phyloP scores from a whole-genome alignment of 441 rosid genomes.

The Macaranga tanarius region DNA sequence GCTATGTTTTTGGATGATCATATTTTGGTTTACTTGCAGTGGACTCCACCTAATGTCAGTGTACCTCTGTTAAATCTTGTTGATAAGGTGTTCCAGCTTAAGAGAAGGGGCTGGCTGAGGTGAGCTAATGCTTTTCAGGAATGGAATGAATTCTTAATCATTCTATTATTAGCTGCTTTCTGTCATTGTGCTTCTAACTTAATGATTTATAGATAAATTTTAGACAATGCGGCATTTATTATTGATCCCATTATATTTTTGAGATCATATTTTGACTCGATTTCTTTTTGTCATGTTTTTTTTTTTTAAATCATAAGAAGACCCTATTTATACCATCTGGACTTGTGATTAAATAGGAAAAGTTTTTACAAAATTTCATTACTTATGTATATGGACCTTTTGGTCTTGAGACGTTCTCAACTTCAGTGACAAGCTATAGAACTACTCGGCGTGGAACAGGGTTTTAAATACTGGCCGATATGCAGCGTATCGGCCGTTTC shows the following conservation, averaged over 20 bases:
- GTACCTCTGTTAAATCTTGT: conserved; percentile 93
- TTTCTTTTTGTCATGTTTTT: too few species aligned
- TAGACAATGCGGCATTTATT: too few species aligned
- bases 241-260: neutral
- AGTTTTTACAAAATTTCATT: too few species aligned
- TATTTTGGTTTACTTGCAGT: conserved; percentile 46
- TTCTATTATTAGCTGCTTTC: conserved; percentile 7
- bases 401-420: neutral
- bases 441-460: neutral
- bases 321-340: too few species aligned
- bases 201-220: neutral
- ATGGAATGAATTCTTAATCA: conserved; percentile 11
- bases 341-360: too few species aligned
- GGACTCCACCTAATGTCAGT: conserved; percentile 95
- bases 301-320: too few species aligned
- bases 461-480: too few species aligned
- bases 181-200: neutral
- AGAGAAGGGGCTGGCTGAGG: conserved; percentile 99
- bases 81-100: conserved; percentile 94
- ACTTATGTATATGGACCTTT: neutral
- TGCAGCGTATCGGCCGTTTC: too few species aligned
- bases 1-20: neutral
- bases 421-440: neutral
- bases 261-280: neutral
- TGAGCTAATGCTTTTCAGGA: conserved; percentile 32